These are phyloP conservation scores for Fraxinus velutina DNA, from an alignment of 305 asterid species.

Conservation along the genomic window DNA sequence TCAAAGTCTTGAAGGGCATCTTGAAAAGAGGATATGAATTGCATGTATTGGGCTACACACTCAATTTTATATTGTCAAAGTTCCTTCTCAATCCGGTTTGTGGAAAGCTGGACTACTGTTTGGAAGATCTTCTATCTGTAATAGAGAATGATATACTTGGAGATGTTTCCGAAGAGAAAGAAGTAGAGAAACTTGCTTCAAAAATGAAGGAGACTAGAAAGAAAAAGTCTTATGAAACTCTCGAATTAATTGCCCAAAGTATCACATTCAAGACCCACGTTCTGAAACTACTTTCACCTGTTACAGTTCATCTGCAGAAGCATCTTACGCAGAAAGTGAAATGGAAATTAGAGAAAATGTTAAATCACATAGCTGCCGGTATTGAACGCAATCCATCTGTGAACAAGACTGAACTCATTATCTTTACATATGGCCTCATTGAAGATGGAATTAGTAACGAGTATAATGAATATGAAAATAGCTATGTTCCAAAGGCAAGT, in stretches of 20 bases:
- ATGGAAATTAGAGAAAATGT: constrained; percentile 75
- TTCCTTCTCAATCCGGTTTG: constrained; percentile 46
- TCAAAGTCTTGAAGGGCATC: constrained; percentile 68
- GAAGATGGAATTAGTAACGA: constrained; percentile 56
- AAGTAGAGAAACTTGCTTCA: constrained; percentile 91
- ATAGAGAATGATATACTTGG: constrained; percentile 79
- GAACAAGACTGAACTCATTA: constrained; percentile 60
- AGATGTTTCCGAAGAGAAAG: constrained; percentile 93
- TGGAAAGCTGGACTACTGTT: constrained; percentile 80
- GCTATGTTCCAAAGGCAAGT: constrained; percentile 19
- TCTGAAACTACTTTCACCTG: constrained; percentile 68
- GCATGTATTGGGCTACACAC: constrained; percentile 88
- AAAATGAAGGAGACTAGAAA: constrained; percentile 95
- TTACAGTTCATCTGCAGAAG: constrained; percentile 60
- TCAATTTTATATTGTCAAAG: constrained; percentile 74
- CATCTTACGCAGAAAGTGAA: constrained; percentile 69
- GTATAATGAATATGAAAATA: constrained; percentile 32
- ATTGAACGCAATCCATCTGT: constrained; percentile 77
- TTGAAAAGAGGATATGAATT: constrained; percentile 81
- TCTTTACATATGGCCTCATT: constrained; percentile 64
- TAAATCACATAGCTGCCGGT: constrained; percentile 74
- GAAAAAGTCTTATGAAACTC: constrained; percentile 86
- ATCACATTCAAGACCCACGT: constrained; percentile 79
- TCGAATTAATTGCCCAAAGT: constrained; percentile 73
- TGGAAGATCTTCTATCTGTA: constrained; percentile 73